Conservation (phyloP, 805 yeast species). For the Wickerhamiella vanderwaltii region DNA sequence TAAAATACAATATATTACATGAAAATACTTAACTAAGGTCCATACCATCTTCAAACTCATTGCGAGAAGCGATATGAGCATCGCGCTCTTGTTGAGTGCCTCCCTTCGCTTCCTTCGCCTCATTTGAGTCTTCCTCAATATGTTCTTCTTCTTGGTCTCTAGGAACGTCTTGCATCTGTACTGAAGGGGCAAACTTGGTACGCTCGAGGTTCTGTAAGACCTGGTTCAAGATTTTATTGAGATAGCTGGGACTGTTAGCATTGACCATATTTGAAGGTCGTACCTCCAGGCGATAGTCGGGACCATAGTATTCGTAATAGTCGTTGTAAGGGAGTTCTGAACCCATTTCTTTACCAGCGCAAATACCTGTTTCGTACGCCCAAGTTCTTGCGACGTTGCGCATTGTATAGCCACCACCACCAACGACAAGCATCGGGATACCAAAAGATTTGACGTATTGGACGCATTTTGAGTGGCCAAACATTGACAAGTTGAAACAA, state of each 20-base stretch:
- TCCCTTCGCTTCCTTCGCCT: slow-evolving; percentile 78
- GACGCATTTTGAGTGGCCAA: slow-evolving; percentile 94
- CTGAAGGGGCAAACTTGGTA: slow-evolving; percentile 95
- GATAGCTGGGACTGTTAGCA: slow-evolving; percentile 85
- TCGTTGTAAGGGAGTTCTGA: slow-evolving; percentile 82
- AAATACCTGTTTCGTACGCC: slow-evolving; percentile 84
- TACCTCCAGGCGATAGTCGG: slow-evolving; percentile 89
- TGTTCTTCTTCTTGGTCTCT: slow-evolving; percentile 77
- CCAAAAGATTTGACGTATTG: slow-evolving; percentile 80
- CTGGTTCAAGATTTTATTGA: slow-evolving; percentile 69
- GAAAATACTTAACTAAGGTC: slow-evolving; percentile 16
- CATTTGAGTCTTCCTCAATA: slow-evolving; percentile 71
- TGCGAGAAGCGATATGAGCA: slow-evolving; percentile 51
- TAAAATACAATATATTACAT: no score
- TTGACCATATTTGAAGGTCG: slow-evolving; percentile 94
- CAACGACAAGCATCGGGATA: slow-evolving; percentile 78
- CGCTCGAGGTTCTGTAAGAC: slow-evolving; percentile 69
- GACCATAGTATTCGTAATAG: slow-evolving; percentile 94
- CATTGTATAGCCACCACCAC: slow-evolving; percentile 98
- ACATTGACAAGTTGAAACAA: slow-evolving; percentile 80
- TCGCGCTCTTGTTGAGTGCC: slow-evolving; percentile 83
- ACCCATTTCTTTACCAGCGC: slow-evolving; percentile 44
- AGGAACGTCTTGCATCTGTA: slow-evolving; percentile 83
- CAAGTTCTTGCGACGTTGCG: slow-evolving; percentile 88
- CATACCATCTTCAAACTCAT: slow-evolving; percentile 58